Base-by-base conservation (phyloP, 768 basidiomycete genomes). In the Russula emetica region DNA sequence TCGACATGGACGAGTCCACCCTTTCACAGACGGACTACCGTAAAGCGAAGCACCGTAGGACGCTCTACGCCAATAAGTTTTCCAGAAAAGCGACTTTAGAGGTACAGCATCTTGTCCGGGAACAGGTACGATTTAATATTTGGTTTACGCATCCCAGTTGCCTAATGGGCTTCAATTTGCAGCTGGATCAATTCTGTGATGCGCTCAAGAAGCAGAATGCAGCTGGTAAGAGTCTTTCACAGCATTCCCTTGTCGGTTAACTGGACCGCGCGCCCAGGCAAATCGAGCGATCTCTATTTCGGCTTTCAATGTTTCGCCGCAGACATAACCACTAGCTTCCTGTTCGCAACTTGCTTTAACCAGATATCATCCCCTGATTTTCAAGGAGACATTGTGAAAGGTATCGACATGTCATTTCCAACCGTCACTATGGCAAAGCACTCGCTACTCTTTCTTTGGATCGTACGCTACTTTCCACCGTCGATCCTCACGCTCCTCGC, bases 281-380 rank as follows among this genome's bases (percentile, higher is more conserved):
- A 53, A 30, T 73, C 77, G 4, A 70, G 70, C 4, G 70, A 79
- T 58, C 71, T 80, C 67, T 76, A 74, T 69, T 69, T 75, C 40
- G 79, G 78, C 10, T 80, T 78, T 54, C 73, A 78, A 38, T 77
- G 77, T 34, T 71, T 75, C 18, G 74, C 78, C 13, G 68, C 79
- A 65, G 80, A 80, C 64, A 75, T 78, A 52, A 78, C 81, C 58
- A 72, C 78, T 14, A 71, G 74, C 10, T 78, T 79, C 65, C 77
- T 76, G 64, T 80, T 81, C 57, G 73, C 74, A 9, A 68, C 71
- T 26, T 75, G 70, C 24, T 63, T 72, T 32, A 69, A 76, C 50
- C 70, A 74, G 8, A 69, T 79, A 18, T 70, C 74, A n/a, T 67
- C 62, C 42, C 72, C 71, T 4, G 70, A 71, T 16, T 81, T 82